phyloP scores from a whole-genome alignment of 208 protist genomes.

The Phytomonas sp. region DNA sequence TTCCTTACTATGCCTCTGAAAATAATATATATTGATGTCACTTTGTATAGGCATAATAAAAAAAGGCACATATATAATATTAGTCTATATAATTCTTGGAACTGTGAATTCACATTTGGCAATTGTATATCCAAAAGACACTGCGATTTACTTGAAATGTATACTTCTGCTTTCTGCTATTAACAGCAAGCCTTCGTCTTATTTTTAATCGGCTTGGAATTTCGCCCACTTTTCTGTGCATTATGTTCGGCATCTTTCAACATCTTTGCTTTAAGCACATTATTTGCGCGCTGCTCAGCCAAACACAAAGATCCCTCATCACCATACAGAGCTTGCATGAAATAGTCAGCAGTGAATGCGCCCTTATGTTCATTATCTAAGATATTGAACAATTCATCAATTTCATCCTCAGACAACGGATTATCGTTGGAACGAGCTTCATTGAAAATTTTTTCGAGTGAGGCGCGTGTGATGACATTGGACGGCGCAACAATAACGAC shows the following conservation, averaged over 20 bases:
- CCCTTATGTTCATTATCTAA: slow-evolving; percentile 64
- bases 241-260: slow-evolving; percentile 14
- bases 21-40: neutral
- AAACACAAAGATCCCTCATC: slow-evolving; percentile 43
- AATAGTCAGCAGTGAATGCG: slow-evolving; percentile 49
- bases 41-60: neutral
- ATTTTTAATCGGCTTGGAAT: slow-evolving; percentile 3
- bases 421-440: slow-evolving; percentile 30
- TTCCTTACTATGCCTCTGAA: slow-evolving; percentile 17
- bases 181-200: slow-evolving; percentile 47
- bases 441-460: slow-evolving; percentile 49
- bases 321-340: slow-evolving; percentile 76
- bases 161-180: slow-evolving; percentile 20
- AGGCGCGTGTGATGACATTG: slow-evolving; percentile 63
- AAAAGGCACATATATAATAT: neutral
- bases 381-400: slow-evolving; percentile 70
- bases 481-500: slow-evolving; percentile 59
- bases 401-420: slow-evolving; percentile 53
- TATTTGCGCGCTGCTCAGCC: slow-evolving; percentile 38
- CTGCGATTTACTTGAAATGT: neutral
- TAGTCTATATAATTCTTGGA: neutral
- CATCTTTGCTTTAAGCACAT: slow-evolving; percentile 22
- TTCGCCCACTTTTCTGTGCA: neutral
- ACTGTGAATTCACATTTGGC: neutral
- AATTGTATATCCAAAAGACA: neutral